A percentile compares a stretch with the other conserved stretches of the same genome.
Evolutionary conservation across 2,329 filamentous ascomycete genomes (phyloP).

Genomic region (Phoma herbarum): DNA sequence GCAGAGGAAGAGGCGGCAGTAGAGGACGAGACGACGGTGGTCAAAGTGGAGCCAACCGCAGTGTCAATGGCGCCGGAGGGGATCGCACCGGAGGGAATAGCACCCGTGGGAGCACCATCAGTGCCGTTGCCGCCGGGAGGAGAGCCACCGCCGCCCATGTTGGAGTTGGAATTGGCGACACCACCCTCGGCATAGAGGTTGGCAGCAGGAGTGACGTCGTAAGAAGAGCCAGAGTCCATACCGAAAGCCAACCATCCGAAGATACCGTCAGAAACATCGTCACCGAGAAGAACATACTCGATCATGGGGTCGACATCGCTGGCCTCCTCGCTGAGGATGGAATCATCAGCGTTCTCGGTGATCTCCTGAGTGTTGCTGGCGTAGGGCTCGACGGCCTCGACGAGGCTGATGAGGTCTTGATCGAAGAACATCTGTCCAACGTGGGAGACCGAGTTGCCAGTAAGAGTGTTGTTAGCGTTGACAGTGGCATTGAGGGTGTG

Average conservation of each 20-base stretch:
- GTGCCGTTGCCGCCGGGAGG: constrained; percentile 23
- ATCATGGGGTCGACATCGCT: constrained; percentile 64
- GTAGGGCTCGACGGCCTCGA: constrained; percentile 59
- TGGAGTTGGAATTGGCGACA: constrained; percentile 36
- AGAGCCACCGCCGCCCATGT: constrained; percentile 27
- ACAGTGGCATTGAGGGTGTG: constrained; percentile 47
- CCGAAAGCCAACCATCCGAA: constrained; percentile 49
- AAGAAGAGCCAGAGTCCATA: constrained; percentile 35
- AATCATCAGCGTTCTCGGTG: constrained; percentile 63
- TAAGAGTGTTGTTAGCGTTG: constrained; percentile 60
- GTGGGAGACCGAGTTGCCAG: constrained; percentile 62
- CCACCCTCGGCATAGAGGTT: constrained; percentile 41
- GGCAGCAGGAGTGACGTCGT: constrained; percentile 42
- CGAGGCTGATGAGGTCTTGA: constrained; percentile 62
- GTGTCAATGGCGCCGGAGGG: constrained; percentile 2
- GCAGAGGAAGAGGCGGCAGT: constrained; percentile 7
- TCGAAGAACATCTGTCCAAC: constrained; percentile 73
- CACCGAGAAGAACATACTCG: constrained; percentile 66
- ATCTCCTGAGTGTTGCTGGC: constrained; percentile 53
- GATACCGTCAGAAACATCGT: constrained; percentile 50
- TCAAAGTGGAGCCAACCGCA: constrained; percentile 19
- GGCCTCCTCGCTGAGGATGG: constrained; percentile 58
- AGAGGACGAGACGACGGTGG: constrained; percentile 15
- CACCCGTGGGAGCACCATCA: constrained; percentile 10
- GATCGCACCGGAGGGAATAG: constrained; percentile 3